Percentiles rank a stretch among this genome's conserved stretches.
Conservation (phyloP, 352 stramenopile species). For the Peronospora tabacina region DNA sequence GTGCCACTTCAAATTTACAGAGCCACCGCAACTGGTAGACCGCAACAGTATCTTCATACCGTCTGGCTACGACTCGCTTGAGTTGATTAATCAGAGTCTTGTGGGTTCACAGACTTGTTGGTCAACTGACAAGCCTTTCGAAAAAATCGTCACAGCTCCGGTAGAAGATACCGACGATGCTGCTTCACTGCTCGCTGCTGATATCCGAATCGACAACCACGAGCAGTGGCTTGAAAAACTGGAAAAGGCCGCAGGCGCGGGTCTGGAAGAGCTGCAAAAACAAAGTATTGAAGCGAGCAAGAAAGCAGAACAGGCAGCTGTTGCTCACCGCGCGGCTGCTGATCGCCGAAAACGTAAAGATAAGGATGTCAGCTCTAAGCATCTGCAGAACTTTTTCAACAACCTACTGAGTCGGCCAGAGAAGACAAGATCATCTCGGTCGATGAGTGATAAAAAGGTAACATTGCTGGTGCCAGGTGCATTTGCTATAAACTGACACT, state of each 20-base stretch:
- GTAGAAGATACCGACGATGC: constrained; percentile 32
- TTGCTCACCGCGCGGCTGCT: constrained; percentile 52
- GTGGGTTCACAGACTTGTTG: constrained; percentile 68
- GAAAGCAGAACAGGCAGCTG: constrained; percentile 59
- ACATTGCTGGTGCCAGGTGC: background rate
- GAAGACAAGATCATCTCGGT: constrained; percentile 67
- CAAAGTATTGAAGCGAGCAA: constrained; percentile 81
- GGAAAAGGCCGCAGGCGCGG: constrained; percentile 67
- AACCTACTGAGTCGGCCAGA: constrained; percentile 78
- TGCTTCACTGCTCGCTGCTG: constrained; percentile 26
- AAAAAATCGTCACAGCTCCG: constrained; percentile 68
- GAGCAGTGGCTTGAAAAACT: constrained; percentile 78
- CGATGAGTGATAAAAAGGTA: constrained; percentile 62
- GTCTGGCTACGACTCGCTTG: constrained; percentile 70
- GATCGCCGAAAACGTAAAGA: constrained; percentile 74
- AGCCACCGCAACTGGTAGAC: constrained; percentile 66
- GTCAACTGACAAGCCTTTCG: constrained; percentile 67
- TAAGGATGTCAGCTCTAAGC: constrained; percentile 80
- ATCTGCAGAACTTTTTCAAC: constrained; percentile 85
- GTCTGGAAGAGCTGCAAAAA: constrained; percentile 75
- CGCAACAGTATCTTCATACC: constrained; percentile 64
- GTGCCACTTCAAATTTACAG: constrained; percentile 60
- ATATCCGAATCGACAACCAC: constrained; percentile 60
- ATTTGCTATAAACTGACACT: background rate
- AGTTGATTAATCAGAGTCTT: constrained; percentile 68